phyloP scores from a whole-genome alignment of 1,139 yeast genomes.

The Candida mesenterica region DNA sequence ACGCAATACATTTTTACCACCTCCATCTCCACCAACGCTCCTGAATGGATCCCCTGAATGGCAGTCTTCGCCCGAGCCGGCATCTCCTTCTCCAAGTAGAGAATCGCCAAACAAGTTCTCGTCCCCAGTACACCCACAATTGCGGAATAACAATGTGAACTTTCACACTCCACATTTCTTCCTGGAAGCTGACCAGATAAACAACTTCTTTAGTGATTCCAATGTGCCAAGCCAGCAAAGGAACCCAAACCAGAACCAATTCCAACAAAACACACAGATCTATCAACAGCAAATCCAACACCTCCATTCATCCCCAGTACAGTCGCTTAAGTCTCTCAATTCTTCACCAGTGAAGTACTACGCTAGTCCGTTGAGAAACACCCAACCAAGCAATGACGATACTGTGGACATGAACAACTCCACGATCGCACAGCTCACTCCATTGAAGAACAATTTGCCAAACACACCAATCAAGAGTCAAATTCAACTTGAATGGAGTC shows the following conservation, averaged over 20 bases:
- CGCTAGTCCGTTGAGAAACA: constrained; percentile 28
- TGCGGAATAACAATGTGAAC: constrained; percentile 17
- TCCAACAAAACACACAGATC: constrained; percentile 2
- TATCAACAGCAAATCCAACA: constrained; percentile 1
- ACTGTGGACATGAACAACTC: constrained; percentile 42
- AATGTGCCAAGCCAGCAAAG: constrained; percentile 4
- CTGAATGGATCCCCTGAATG: constrained; percentile 37
- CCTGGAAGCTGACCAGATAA: constrained; percentile 23
- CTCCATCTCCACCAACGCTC: constrained; percentile 44
- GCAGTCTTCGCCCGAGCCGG: constrained; percentile 45
- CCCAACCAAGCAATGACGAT: constrained; percentile 27
- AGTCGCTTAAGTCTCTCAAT: constrained; percentile 20
- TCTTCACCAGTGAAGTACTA: constrained; percentile 36
- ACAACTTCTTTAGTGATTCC: constrained; percentile 8
- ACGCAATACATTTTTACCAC: constrained; percentile 34
- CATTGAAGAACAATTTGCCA: constrained; percentile 33
- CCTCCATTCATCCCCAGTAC: constrained; percentile 31
- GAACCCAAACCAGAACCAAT: constrained; percentile 6
- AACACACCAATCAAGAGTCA: constrained; percentile 38
- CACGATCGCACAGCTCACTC: constrained; percentile 43
- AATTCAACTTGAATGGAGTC: constrained; percentile 53
- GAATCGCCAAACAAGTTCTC: constrained; percentile 15
- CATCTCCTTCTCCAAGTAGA: constrained; percentile 29
- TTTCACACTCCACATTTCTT: constrained; percentile 44
- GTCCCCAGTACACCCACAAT: constrained; percentile 30